Evolutionary conservation across 768 basidiomycete genomes (phyloP).

Genomic region (Hygrocybe punicea): DNA sequence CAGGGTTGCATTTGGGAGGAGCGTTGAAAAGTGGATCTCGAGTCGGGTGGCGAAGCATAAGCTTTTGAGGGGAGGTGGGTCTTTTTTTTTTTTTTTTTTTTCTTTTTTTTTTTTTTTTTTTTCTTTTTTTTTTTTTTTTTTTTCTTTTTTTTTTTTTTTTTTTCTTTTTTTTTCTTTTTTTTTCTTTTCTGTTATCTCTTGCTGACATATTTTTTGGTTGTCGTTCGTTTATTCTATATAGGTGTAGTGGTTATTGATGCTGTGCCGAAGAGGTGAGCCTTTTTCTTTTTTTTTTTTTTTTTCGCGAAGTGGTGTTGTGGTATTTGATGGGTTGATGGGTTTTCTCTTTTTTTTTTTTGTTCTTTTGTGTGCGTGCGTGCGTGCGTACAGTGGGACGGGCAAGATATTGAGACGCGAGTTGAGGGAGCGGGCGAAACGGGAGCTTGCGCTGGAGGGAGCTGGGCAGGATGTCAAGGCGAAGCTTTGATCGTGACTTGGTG

Average conservation of each 20-base stretch:
- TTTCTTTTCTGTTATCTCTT: no score
- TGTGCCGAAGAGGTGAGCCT: conserved; percentile 64
- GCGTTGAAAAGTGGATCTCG: conserved; percentile 65
- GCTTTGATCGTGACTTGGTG: conserved; percentile 34
- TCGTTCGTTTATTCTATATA: no score
- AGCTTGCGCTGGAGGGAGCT: not conserved
- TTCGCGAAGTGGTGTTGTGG: no score
- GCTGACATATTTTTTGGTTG: no score
- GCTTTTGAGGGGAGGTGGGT: conserved; percentile 67
- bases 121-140: no score
- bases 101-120: no score
- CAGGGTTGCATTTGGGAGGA: conserved; percentile 42
- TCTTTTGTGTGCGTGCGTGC: no score
- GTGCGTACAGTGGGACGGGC: no score
- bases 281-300: not conserved
- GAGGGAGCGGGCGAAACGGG: not conserved
- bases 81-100: not conserved
- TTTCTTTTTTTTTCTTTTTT: no score
- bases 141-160: no score
- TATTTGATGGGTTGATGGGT: no score
- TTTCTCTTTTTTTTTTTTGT: no score
- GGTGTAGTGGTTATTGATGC: conserved; percentile 56
- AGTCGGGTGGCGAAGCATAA: conserved; percentile 74
- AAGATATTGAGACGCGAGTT: conserved; percentile 28
- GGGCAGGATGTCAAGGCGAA: conserved; percentile 27